Evolutionary conservation across 208 protist genomes (phyloP).

Genomic region (Trypanosoma platydactyli): DNA sequence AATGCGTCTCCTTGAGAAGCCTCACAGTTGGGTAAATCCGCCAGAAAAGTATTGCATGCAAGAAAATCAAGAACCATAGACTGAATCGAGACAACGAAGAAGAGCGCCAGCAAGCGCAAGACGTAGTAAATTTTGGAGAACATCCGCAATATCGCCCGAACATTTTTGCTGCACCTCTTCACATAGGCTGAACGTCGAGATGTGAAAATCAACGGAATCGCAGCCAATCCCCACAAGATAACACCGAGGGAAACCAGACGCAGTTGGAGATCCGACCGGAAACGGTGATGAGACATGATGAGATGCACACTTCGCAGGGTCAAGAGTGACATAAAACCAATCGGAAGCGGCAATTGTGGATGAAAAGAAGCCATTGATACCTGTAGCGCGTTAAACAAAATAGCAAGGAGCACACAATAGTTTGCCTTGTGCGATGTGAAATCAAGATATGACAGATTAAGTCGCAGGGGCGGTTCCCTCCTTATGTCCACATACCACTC

Average conservation of each 20-base stretch:
- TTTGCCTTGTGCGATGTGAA: constrained; percentile 62
- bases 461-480: constrained; percentile 40
- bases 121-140: constrained; percentile 36
- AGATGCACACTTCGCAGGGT: constrained; percentile 55
- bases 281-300: constrained; percentile 61
- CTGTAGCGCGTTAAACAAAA: constrained; percentile 47
- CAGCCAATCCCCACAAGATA: constrained; percentile 17
- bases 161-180: constrained; percentile 2
- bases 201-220: background rate
- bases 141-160: constrained; percentile 32
- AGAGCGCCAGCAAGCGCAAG: constrained; percentile 37
- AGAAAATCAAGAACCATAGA: constrained; percentile 60
- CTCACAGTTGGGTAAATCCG: constrained; percentile 50
- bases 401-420: constrained; percentile 50
- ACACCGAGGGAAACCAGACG: background rate
- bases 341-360: constrained; percentile 44
- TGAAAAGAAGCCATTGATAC: constrained; percentile 61
- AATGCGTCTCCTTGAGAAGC: constrained; percentile 23
- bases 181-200: background rate
- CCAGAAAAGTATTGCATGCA: constrained; percentile 62
- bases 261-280: constrained; percentile 15
- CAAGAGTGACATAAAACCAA: constrained; percentile 45
- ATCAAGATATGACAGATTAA: constrained; percentile 67
- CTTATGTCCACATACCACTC: constrained; percentile 47
- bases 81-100: constrained; percentile 46